Evolutionary conservation across 495 filamentous ascomycete genomes (phyloP), one percentile per base, ranked within the genome.

Genomic region (Penicillium mononematosum): DNA sequence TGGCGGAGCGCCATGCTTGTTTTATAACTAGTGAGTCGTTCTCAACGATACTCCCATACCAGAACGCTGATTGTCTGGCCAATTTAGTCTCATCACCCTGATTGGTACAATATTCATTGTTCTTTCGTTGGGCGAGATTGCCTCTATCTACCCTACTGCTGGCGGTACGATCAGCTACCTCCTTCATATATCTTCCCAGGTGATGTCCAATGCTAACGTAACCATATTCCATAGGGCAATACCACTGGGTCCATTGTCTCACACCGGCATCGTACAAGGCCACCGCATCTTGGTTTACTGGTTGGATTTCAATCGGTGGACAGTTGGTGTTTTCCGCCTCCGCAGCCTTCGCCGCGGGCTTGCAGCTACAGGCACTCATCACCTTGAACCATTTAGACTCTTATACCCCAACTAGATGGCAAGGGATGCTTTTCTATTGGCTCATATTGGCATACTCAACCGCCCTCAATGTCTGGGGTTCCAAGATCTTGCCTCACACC

Each of bases 1-100:
- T 10, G 67, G 69, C 1, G 69, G 69, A 9, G 65, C 69, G 2
- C 70, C 70, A 8, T 72, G 70, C 53, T 49, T 72, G 1, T 68
- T 70, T 46, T 70, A 71, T 31, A 73, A 71, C 55, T 69, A 70
- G 65, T 66, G 17, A 45, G 64, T 59, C 8, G 2, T 3, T 1
- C 10, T 25, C 11, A 9, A 38, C 5, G 10, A 12, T 1, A n/a
- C 14, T 14, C 5, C 9, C 5, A 36, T 27, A 22, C 25, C 17
- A 14, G 5, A 52, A 20, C 1, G 16, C 34, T 60, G 25, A 60
- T 42, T 1, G 5, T 2, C 0, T 5, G 3, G 2, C 22, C 12
- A 22, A 17, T 24, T 14, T 17, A 66, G 64, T 58, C 39, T 65
- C 3, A 65, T 65, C n/a, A 44, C 65, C 5, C 34, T 68, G 11